Evolutionary conservation across 176 grass and related monocot genomes (phyloP).

Genomic region (Musa troglodytarum): DNA sequence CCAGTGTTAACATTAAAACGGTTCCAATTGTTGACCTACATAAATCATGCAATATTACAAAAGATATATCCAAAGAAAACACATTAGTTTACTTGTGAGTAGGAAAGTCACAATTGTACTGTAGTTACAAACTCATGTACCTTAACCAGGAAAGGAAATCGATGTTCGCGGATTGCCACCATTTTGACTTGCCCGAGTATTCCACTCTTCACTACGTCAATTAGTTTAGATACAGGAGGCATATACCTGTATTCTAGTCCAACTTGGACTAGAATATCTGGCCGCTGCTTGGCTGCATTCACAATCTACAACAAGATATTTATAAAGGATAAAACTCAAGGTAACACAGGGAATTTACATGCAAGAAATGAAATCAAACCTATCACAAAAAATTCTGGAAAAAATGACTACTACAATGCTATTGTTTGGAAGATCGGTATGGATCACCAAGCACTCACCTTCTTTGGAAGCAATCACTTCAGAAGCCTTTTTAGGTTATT

Average conservation of each 20-base stretch:
- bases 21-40: slow-evolving; percentile 93
- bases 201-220: slow-evolving; percentile 65
- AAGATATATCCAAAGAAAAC: slow-evolving; percentile 1
- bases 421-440: not conserved
- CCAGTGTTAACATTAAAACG: slow-evolving; percentile 90
- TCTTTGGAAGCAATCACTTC: too few relatives aligned
- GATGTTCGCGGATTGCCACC: slow-evolving; percentile 82
- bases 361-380: not conserved
- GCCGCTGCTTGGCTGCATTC: slow-evolving; percentile 55
- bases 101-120: not conserved
- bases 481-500: too few relatives aligned
- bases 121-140: slow-evolving; percentile 21
- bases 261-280: slow-evolving; percentile 75
- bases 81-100: not conserved
- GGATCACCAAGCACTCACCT: too few relatives aligned
- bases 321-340: not conserved
- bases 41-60: slow-evolving; percentile 19
- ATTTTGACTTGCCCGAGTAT: slow-evolving; percentile 72
- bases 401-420: not conserved
- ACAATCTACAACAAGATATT: slow-evolving; percentile 35
- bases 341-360: not conserved
- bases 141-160: slow-evolving; percentile 99
- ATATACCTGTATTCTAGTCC: slow-evolving; percentile 96
- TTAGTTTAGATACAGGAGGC: slow-evolving; percentile 88
- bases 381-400: not conserved